Evolutionary conservation across 73 alveolate genomes (phyloP), one percentile per base, ranked within the genome.

Genomic region (Blepharisma stoltei): DNA sequence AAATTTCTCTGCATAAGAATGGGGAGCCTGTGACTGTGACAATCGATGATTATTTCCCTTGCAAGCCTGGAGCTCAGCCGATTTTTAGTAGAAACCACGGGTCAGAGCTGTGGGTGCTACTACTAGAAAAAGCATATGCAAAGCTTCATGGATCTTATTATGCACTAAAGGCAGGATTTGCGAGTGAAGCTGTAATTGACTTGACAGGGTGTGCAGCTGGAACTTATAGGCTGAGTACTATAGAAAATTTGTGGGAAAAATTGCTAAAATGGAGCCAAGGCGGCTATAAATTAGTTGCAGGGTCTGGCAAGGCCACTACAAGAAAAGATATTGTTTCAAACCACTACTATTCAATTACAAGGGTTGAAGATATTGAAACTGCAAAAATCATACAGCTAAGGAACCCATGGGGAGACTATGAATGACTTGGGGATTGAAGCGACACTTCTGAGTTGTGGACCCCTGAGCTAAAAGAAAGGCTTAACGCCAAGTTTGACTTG

Each of bases 71-170:
- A 14, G 73, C 38, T 60, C 18, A 14, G n/a, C 73, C 73, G 46
- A 60, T 60, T 1, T 60, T 60, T 5, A 14, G 46, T 25, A n/a
- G 73, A 9, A 14, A n/a, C 11, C 48, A 18, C 18, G 45, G 73
- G 14, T 14, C 14, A 73, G 95, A 93, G 66, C 81, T 93, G 43
- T 93, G 98, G 98, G 97, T 91, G 23, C 81, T 93, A 9, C 81
- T 93, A 25, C 71, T 93, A 5, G 98, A 93, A 75, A 93, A 93
- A 89, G 98, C 98, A 8, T 92, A 91, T 91, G 98, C 98, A 6
- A 93, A 93, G 76, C 78, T 88, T 20, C 94, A 81, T 86, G 98
- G 98, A 44, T 80, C 88, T 78, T 93, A 93, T 73, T 89, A 80
- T 54, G 75, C 83, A 38, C 77, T 92, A 6, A 89, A 92, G 76